Conservation (phyloP, 2,329 filamentous ascomycete genomes). For the Helminthosporium solani region DNA sequence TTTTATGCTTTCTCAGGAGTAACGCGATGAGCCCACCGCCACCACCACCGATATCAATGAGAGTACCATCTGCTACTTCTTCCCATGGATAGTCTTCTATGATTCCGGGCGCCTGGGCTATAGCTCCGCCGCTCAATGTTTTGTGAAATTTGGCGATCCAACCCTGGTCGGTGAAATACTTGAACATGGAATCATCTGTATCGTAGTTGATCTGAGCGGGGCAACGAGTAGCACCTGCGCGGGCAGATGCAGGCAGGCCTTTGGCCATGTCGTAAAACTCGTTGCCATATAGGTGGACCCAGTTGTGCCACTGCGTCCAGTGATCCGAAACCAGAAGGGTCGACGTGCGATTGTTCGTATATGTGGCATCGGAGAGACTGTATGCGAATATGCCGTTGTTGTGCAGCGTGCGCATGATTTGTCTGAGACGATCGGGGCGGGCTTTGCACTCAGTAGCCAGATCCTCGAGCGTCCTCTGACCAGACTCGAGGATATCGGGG, state of each 20-base stretch:
- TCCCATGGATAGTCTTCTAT: constrained; percentile 50
- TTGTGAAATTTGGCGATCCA: constrained; percentile 39
- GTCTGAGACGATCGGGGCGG: constrained; percentile 30
- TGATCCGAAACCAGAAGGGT: constrained; percentile 39
- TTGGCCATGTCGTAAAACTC: constrained; percentile 49
- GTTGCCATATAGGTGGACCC: constrained; percentile 48
- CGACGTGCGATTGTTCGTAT: constrained; percentile 41
- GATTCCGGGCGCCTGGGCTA: constrained; percentile 44
- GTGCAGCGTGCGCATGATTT: constrained; percentile 34
- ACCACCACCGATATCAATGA: constrained; percentile 48
- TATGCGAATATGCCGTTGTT: constrained; percentile 43
- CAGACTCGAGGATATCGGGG: constrained; percentile 29
- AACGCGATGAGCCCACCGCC: constrained; percentile 41
- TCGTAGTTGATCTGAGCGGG: constrained; percentile 46
- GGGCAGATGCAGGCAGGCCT: constrained; percentile 40
- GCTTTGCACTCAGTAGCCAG: constrained; percentile 18
- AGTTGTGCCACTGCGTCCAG: constrained; percentile 50
- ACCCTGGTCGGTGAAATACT: constrained; percentile 40
- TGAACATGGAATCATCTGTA: constrained; percentile 46
- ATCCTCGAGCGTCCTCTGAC: constrained; percentile 17
- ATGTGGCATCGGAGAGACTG: constrained; percentile 25
- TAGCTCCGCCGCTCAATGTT: constrained; percentile 42
- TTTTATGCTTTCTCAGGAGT: constrained; percentile 33
- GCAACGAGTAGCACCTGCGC: constrained; percentile 19
- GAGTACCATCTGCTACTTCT: constrained; percentile 33